phyloP scores from a whole-genome alignment of 768 basidiomycete genomes.

The Lactifluus pinguis region DNA sequence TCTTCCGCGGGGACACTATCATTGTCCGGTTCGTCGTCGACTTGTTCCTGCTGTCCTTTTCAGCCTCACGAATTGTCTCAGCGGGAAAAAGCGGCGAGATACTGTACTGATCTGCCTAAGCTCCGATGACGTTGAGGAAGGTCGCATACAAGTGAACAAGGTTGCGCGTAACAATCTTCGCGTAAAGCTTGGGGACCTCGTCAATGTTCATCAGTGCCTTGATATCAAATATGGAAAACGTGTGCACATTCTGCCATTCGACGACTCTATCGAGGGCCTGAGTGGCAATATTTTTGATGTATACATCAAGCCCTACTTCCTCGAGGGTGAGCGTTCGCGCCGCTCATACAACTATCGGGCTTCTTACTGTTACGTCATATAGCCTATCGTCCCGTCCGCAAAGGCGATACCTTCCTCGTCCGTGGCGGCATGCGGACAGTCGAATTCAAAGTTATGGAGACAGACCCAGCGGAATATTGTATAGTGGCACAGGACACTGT shows the following conservation, averaged over 20 bases:
- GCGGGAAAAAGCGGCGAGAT: conserved; percentile 96
- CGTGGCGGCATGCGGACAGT: conserved; percentile 98
- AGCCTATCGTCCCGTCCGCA: conserved; percentile 81
- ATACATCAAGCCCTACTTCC: conserved; percentile 98
- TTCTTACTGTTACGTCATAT: conserved; percentile 4
- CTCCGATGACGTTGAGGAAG: conserved; percentile 95
- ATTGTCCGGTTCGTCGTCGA: conserved; percentile 64
- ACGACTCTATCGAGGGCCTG: conserved; percentile 95
- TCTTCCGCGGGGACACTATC: conserved; percentile 97
- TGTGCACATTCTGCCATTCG: conserved; percentile 93
- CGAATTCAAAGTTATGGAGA: conserved; percentile 99
- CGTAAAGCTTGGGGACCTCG: conserved; percentile 94
- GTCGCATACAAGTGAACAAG: conserved; percentile 97
- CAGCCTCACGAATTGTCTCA: conserved; percentile 24
- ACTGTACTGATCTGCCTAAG: conserved; percentile 96
- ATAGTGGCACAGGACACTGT: conserved; percentile 99
- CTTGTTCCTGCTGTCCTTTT: neutral
- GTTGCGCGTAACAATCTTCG: conserved; percentile 99
- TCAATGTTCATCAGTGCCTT: conserved; percentile 89
- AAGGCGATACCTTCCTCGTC: conserved; percentile 98
- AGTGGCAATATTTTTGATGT: conserved; percentile 99
- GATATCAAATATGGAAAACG: conserved; percentile 99
- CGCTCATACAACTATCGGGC: neutral
- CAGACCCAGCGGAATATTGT: conserved; percentile 95
- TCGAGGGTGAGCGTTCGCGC: conserved; percentile 55